Conservation (phyloP, 495 filamentous ascomycete species). For the Choiromyces venosus region DNA sequence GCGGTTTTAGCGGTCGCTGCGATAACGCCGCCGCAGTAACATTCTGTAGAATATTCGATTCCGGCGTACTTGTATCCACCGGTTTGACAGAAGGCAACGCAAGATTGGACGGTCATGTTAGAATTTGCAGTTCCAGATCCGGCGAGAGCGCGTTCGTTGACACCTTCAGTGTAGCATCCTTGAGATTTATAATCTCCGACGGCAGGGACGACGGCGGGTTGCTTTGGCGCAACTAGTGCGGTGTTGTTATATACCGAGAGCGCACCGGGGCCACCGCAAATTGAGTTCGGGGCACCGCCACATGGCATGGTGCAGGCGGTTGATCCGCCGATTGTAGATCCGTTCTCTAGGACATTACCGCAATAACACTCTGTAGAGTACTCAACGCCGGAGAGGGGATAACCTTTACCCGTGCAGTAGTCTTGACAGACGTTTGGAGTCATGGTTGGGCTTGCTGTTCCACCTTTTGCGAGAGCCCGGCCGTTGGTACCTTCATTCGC, state of each 20-base stretch:
- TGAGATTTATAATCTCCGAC: slow-evolving; percentile 32
- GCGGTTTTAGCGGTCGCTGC: slow-evolving; percentile 19
- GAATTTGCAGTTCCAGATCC: slow-evolving; percentile 31
- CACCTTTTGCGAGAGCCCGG: slow-evolving; percentile 57
- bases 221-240: slow-evolving; percentile 29
- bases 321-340: slow-evolving; percentile 23
- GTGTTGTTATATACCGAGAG: slow-evolving; percentile 44
- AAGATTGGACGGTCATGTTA: slow-evolving; percentile 45
- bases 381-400: slow-evolving; percentile 59
- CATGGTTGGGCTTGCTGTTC: slow-evolving; percentile 50
- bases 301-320: slow-evolving; percentile 26
- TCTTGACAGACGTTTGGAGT: slow-evolving; percentile 55
- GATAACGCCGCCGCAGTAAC: slow-evolving; percentile 42
- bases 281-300: slow-evolving; percentile 11
- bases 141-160: slow-evolving; percentile 47
- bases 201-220: slow-evolving; percentile 14
- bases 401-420: slow-evolving; percentile 43
- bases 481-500: slow-evolving; percentile 52
- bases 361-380: slow-evolving; percentile 68
- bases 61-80: slow-evolving; percentile 49
- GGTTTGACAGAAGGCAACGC: slow-evolving; percentile 46
- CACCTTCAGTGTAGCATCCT: slow-evolving; percentile 56
- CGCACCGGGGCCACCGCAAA: slow-evolving; percentile 23
- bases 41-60: slow-evolving; percentile 37
- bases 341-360: slow-evolving; percentile 47